phyloP scores from a whole-genome alignment of 345 rosid species.

The Moricandia arvensis region DNA sequence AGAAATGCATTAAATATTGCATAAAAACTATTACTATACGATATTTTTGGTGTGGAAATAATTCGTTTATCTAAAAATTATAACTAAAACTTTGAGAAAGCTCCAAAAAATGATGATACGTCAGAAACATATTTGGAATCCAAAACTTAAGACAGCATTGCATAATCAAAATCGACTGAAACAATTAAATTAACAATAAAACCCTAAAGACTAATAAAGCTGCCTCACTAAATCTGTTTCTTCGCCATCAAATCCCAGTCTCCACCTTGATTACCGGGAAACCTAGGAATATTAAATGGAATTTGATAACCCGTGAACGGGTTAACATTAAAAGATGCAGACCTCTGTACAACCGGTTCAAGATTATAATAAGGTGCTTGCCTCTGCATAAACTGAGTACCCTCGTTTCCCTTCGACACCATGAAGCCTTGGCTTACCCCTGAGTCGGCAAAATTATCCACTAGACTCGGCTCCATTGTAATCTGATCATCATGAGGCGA shows the following conservation, averaged over 20 bases:
- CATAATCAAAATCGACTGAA: constrained; percentile 16
- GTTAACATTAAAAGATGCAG: constrained; percentile 6
- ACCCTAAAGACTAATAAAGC: constrained; percentile 5
- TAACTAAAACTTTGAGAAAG: too few relatives aligned
- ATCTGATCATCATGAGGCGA: constrained; percentile 21
- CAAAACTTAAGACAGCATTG: constrained; percentile 5
- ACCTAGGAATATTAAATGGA: neutral
- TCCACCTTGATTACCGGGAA: neutral
- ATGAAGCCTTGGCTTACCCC: constrained; percentile 17
- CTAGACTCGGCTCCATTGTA: constrained; percentile 16
- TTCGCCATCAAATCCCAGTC: constrained; percentile 1
- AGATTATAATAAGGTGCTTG: neutral
- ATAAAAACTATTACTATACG: too few relatives aligned
- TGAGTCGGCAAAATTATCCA: constrained; percentile 4
- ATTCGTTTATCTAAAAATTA: too few relatives aligned
- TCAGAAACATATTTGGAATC: neutral
- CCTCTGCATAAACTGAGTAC: constrained; percentile 23
- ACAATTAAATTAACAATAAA: constrained; percentile 1
- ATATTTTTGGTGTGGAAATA: too few relatives aligned
- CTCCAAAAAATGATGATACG: neutral
- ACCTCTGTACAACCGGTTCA: constrained; percentile 23
- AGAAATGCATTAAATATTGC: too few relatives aligned
- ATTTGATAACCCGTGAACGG: constrained; percentile 7
- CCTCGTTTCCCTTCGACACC: constrained; percentile 31
- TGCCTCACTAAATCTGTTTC: constrained; percentile 4